A percentile compares a stretch with the other conserved stretches of the same genome.
Evolutionary conservation across 2,329 filamentous ascomycete species (phyloP).

Genomic region (Penicillium thymicola): DNA sequence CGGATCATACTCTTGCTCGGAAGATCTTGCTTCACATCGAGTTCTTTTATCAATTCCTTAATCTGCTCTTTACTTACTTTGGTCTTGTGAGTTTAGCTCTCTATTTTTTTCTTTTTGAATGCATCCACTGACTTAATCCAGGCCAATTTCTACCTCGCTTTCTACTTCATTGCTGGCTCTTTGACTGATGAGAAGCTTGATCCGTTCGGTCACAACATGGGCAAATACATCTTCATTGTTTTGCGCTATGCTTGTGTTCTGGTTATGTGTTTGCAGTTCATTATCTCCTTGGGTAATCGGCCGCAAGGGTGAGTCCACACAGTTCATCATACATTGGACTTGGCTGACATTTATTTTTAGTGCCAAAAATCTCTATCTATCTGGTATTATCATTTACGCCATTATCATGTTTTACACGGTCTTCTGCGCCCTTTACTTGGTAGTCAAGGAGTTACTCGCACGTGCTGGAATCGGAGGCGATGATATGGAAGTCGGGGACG

Average conservation of each 20-base stretch:
- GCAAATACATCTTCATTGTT: constrained; percentile 78
- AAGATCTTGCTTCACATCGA: constrained; percentile 93
- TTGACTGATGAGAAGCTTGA: constrained; percentile 75
- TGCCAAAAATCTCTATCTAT: constrained; percentile 83
- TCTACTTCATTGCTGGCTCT: constrained; percentile 95
- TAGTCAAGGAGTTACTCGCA: constrained; percentile 70
- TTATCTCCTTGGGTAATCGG: constrained; percentile 91
- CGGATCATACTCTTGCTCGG: constrained; percentile 83
- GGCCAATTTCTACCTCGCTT: constrained; percentile 98
- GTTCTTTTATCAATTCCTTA: constrained; percentile 90
- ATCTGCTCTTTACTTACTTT: constrained; percentile 94
- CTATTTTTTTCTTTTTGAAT: not conserved
- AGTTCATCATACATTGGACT: not conserved
- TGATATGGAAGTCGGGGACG: constrained; percentile 66
- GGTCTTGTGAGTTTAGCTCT: constrained; percentile 57
- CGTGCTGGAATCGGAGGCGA: constrained; percentile 43
- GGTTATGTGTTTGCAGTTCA: constrained; percentile 91
- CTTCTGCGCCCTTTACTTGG: constrained; percentile 85
- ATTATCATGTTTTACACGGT: constrained; percentile 96
- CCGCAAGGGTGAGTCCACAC: constrained; percentile 67
- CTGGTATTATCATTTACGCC: constrained; percentile 82
- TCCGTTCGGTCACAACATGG: constrained; percentile 86
- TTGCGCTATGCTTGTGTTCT: constrained; percentile 82
- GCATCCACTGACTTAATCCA: constrained; percentile 22
- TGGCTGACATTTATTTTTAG: constrained; percentile 23